Base-by-base conservation (phyloP, 2,329 filamentous ascomycete species). In the Fusarium devonianum region DNA sequence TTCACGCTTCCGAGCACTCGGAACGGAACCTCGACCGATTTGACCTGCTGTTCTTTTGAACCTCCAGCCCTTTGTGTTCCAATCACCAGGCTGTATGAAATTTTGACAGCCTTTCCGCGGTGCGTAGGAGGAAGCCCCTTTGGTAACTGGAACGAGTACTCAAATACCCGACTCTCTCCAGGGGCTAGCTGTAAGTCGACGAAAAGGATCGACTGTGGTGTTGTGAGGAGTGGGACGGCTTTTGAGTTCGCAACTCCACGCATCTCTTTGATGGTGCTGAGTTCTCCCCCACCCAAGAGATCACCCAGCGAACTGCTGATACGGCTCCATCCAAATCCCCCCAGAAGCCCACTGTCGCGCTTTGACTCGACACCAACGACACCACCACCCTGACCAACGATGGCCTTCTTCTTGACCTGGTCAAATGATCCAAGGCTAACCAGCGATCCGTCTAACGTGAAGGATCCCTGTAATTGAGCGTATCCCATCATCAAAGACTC, bases 401-500 rank as follows among this genome's bases (percentile, higher is more conserved):
- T 91, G 3, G 90, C 92, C 73, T 96, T 97, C 50, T 92, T 84
- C 71, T 99, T 99, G 28, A 97, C 92, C 64, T 95, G 90, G 67
- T 99, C 94, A 64, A 99, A 99, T 0, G 90, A 90, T 0, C 85
- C 85, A 28, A 95, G 86, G 64, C 95, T 93, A 51, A 99, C 86
- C 16, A 99, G 76, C 2, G 94, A 96, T 1, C 92, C 92, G 67
- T 99, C 94, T 6, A 99, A 75, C 0, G 86, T 91, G 63, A 99
- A 99, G 0, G 90, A 92, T 4, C 94, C 94, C 71, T 91, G 89
- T 3, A 97, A 84, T 64, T 99, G 94, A 3, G 90, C 93, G 72
- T 96, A 99, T 0, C 92, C 94, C 94, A 99, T 99, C 85, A 99
- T 95, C 43, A 99, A 75, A 1, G 88, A 87, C 69, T 97, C 92